Percentiles rank a stretch among this genome's conserved stretches.
Conservation (phyloP, 257 asterid species). For the Fraxinus quadrangulata region DNA sequence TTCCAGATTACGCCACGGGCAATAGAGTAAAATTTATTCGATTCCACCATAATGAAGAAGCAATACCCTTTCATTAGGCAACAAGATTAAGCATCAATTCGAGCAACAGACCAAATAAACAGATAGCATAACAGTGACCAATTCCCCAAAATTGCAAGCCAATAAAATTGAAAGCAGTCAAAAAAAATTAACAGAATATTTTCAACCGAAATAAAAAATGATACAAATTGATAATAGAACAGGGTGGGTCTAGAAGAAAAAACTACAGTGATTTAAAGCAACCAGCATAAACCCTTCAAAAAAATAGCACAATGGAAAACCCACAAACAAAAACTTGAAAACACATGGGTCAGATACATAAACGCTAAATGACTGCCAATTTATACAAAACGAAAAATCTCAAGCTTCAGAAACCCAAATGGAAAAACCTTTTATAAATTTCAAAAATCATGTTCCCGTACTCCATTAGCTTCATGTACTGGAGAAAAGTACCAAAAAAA, state of each 20-base stretch:
- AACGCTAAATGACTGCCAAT: background rate
- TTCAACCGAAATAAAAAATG: background rate
- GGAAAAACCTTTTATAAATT: background rate
- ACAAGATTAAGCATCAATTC: background rate
- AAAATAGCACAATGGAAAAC: constrained; percentile 13
- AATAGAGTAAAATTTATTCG: too few species aligned
- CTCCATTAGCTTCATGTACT: background rate
- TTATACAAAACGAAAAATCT: background rate
- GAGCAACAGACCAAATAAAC: background rate
- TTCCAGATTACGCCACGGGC: too few species aligned
- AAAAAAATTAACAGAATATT: background rate
- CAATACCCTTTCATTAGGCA: background rate
- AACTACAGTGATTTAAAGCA: background rate
- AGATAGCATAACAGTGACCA: background rate
- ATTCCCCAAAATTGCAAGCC: background rate
- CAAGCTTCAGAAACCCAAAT: constrained; percentile 16
- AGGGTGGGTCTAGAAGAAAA: background rate
- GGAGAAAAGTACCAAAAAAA: background rate
- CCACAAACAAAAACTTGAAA: constrained; percentile 18
- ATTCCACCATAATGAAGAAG: too few species aligned
- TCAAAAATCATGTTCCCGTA: background rate
- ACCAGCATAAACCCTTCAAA: constrained; percentile 10
- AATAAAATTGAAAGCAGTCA: background rate
- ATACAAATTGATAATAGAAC: background rate
- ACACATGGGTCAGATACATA: constrained; percentile 19